Evolutionary conservation across 345 rosid genomes (phyloP).

Genomic region (Erodium maritimum): DNA sequence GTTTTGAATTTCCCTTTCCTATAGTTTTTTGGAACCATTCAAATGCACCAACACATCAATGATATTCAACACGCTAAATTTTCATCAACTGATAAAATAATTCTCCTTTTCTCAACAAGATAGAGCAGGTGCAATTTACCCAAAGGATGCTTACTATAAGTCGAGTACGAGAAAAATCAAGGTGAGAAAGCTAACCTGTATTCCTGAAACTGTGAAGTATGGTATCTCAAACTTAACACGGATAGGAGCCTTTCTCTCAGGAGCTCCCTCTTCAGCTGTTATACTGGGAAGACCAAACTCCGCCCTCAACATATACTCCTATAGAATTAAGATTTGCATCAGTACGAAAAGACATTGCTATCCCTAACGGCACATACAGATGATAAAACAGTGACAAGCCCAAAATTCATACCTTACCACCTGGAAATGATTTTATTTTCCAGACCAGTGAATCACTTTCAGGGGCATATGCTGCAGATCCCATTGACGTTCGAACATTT

Average conservation of each 20-base stretch:
- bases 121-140: no score
- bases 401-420: conserved; percentile 55
- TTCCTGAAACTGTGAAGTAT: conserved; percentile 87
- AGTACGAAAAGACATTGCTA: conserved; percentile 1
- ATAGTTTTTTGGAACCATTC: no score
- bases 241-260: conserved; percentile 83
- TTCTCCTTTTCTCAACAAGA: no score
- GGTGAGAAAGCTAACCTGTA: conserved; percentile 46
- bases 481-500: conserved; percentile 78
- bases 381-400: background rate
- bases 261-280: conserved; percentile 67
- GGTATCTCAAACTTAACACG: conserved; percentile 94
- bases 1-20: no score
- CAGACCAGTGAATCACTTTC: conserved; percentile 63
- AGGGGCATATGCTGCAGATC: conserved; percentile 77
- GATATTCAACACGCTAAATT: no score
- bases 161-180: background rate
- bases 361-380: background rate
- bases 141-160: no score
- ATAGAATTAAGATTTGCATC: conserved; percentile 9
- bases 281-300: conserved; percentile 84
- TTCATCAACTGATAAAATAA: no score
- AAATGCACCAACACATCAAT: no score
- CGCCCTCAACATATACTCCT: conserved; percentile 93
- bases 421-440: conserved; percentile 75